Base-by-base conservation (phyloP, 1,139 yeast species). In the Geotrichum candidum region DNA sequence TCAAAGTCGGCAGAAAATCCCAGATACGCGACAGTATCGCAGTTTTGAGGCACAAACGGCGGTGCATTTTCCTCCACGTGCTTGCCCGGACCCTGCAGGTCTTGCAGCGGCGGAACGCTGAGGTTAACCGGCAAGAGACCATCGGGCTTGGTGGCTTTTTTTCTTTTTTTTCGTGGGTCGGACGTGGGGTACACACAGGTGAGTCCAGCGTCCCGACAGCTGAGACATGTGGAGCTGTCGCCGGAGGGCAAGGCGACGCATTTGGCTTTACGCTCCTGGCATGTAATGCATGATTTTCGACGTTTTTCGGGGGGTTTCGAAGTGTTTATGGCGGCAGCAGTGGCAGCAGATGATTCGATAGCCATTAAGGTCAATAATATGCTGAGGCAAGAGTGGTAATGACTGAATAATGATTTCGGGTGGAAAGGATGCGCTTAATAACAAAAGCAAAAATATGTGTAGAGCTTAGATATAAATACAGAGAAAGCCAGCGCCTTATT, bases 1-100 rank as follows among this genome's bases (percentile, higher is more conserved):
- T 75, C 78, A 61, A 73, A 75, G 51, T 73, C 77, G 15, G 74
- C 71, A 15, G 75, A 69, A 11, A 71, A 65, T 10, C 78, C 78
- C 51, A 74, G 62, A 48, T 59, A 62, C 2, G 62, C 64, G 9
- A 59, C 58, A 9, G 64, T 57, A 33, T 62, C 62, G 45, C 33
- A 56, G n/a, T 57, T 60, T 7, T 38, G 18, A 11, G 64, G 62
- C 5, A 62, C 27, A 5, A 62, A 52, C 11, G 64, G 62, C 13
- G 64, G 60, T 1, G 57, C 57, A 1, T 45, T 35, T 10, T 59
- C 61, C 18, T 59, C 61, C 22, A 52, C 61, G 31, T 55, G 46
- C 18, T 55, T 51, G 2, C 53, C 18, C 11, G 56, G 50, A 15
- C 55, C 61, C 46, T 59, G 59, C 13, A 59, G 50, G 18, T 52